These are phyloP conservation scores for Lenwebbia sp. DNA, from an alignment of 345 rosid genomes.

Conservation along the genomic window DNA sequence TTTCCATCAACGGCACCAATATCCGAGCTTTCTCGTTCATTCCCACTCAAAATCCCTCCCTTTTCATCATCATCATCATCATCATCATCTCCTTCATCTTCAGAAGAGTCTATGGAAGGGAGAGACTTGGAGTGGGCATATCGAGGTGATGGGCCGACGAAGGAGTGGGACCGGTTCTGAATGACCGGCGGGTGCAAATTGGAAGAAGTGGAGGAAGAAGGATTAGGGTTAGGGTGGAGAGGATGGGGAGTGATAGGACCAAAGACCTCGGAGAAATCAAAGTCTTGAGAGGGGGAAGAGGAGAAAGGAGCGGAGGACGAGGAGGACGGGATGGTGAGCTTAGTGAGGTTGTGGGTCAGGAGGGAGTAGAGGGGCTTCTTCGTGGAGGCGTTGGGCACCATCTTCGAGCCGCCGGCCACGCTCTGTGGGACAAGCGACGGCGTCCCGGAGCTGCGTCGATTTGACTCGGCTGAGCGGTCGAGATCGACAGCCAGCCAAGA, in stretches of 20 bases:
- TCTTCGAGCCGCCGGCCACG: not conserved
- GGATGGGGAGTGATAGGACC: constrained; percentile 35
- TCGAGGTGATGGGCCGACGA: constrained; percentile 72
- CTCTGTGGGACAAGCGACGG: no score
- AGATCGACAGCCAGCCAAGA: constrained; percentile 13
- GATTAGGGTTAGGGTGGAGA: constrained; percentile 6
- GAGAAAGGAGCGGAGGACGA: constrained; percentile 1
- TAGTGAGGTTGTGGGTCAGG: constrained; percentile 36
- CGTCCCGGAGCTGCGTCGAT: no score
- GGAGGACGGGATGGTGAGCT: constrained; percentile 43
- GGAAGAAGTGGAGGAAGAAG: not conserved
- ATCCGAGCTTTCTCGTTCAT: not conserved
- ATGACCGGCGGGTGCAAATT: constrained; percentile 20
- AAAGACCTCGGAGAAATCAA: constrained; percentile 50
- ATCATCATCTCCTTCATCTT: constrained; percentile 12
- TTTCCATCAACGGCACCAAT: not conserved
- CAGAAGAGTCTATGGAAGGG: constrained; percentile 12
- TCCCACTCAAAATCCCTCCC: not conserved
- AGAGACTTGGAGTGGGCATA: constrained; percentile 33
- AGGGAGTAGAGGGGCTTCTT: constrained; percentile 30
- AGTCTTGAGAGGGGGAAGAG: constrained; percentile 11
- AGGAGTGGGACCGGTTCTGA: constrained; percentile 63
- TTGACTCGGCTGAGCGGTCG: no score
- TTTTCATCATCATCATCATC: not conserved
- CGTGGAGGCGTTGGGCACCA: constrained; percentile 19